Conservation (phyloP, 805 yeast species). For the Candida fluviatilis region DNA sequence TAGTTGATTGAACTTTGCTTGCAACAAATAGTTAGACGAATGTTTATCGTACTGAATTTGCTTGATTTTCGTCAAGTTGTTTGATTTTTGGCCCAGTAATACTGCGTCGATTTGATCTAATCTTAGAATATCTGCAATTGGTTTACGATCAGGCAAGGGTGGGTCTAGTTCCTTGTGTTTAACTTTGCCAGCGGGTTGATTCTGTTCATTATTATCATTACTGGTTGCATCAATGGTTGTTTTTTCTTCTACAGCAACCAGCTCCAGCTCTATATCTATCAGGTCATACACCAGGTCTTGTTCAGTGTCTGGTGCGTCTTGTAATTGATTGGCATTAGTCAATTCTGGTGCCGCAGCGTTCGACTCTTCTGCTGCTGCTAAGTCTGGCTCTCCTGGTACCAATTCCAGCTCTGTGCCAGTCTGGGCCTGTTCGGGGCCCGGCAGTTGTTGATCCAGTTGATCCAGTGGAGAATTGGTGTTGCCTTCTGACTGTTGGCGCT, state of each 20-base stretch:
- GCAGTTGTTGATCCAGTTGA: not conserved
- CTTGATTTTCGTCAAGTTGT: conserved; percentile 9
- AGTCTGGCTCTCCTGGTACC: too few relatives aligned
- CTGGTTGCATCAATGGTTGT: not conserved
- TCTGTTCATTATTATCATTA: not conserved
- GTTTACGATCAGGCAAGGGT: conserved; percentile 31
- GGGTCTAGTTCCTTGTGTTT: conserved; percentile 12
- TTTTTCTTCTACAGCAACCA: not conserved
- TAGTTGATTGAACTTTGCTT: conserved; percentile 56
- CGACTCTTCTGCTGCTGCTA: not conserved
- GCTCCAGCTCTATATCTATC: not conserved
- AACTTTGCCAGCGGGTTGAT: conserved; percentile 1
- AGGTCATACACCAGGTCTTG: conserved; percentile 1
- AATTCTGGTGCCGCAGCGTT: not conserved
- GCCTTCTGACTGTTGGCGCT: not conserved
- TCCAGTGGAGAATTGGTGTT: not conserved
- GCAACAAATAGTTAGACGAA: conserved; percentile 48
- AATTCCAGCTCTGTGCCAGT: not conserved
- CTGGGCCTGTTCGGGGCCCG: not conserved
- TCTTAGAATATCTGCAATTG: conserved; percentile 19
- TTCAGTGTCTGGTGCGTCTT: too few relatives aligned
- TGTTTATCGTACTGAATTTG: conserved; percentile 16
- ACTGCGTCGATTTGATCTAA: conserved; percentile 19
- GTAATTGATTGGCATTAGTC: too few relatives aligned
- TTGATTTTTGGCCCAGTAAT: not conserved